Base-by-base conservation (phyloP, 495 filamentous ascomycete genomes). In the Parathielavia appendiculata region DNA sequence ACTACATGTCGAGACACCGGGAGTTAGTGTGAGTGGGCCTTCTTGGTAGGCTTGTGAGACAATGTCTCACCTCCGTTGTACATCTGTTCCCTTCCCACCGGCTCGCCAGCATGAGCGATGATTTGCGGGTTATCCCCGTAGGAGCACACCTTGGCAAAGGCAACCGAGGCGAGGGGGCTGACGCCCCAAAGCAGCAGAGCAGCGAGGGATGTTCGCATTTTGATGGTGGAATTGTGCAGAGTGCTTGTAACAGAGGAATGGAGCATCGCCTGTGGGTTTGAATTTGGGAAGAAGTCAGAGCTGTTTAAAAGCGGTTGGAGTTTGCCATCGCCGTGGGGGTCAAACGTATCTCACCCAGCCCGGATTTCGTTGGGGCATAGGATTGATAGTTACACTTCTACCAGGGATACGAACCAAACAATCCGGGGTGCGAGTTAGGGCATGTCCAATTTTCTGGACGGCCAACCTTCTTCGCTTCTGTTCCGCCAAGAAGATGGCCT, bases 11-110 rank as follows among this genome's bases (percentile, higher is more conserved):
- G 22, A 40, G 16, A 52, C 0, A 40, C 35, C 22, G 14, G 34
- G 32, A 4, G 50, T 53, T 32, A 41, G 50, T 30, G 38, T 13
- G 44, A 12, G 20, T 32, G 22, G 49, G 11, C 17, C 11, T 38
- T 53, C 47, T 50, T 32, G 47, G 47, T 20, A 36, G 19, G 45
- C 10, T 23, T 32, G 14, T n/a, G 49, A 50, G n/a, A 38, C 49
- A 41, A 39, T 39, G 2, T n/a, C 50, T 53, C 13, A 53, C 50
- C 50, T 53, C 50, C 50, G 6, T 53, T 41, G 36, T 53, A 53
- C 38, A 41, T 53, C 36, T 41, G 4, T 20, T 53, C 50, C 16
- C 0, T 53, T 3, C 50, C 50, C 50, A 53, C 50, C 14, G 50
- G 38, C 4, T 22, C n/a, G 50, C 50, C 50, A 16, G 50, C 41